These are phyloP conservation scores for Macrophomina tecta DNA, from an alignment of 2,329 filamentous ascomycete genomes.

Conservation along the genomic window DNA sequence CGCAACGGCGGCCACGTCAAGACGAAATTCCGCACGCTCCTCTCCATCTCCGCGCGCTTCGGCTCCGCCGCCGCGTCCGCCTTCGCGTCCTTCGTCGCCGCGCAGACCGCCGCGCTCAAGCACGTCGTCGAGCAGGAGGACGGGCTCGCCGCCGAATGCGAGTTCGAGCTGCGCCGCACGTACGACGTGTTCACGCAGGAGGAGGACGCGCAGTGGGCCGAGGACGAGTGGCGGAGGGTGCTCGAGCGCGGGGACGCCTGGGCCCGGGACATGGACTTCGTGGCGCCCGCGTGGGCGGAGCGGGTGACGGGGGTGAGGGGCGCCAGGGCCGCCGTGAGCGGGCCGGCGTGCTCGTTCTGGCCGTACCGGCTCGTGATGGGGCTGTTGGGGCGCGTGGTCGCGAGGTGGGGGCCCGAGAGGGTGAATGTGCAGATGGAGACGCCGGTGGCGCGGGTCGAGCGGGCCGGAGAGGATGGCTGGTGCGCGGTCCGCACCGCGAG, in stretches of 20 bases:
- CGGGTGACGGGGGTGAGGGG: not conserved
- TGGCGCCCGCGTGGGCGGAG: not conserved
- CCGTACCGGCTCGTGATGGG: conserved; percentile 12
- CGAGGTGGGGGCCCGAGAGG: not conserved
- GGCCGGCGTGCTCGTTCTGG: not conserved
- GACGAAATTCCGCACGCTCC: conserved; percentile 50
- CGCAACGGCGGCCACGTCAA: conserved; percentile 61
- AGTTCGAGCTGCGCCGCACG: conserved; percentile 35
- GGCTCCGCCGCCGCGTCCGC: conserved; percentile 19
- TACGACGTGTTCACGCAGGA: not conserved
- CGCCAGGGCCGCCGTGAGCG: not conserved
- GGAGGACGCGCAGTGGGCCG: not conserved
- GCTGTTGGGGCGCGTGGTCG: conserved; percentile 5
- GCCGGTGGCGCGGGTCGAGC: conserved; percentile 6
- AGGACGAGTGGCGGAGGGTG: conserved; percentile 2
- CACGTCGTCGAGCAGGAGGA: conserved; percentile 30
- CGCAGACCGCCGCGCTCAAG: conserved; percentile 29
- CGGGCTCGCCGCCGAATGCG: conserved; percentile 31
- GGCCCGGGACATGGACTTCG: conserved; percentile 28
- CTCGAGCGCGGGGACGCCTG: conserved; percentile 29
- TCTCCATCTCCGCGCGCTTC: conserved; percentile 23
- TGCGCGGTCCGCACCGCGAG: not conserved
- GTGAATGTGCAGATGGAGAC: conserved; percentile 24
- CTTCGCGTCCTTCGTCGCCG: conserved; percentile 30
- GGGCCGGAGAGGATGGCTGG: not conserved